phyloP scores from a whole-genome alignment of 495 filamentous ascomycete genomes.

The Xylaria longipes region DNA sequence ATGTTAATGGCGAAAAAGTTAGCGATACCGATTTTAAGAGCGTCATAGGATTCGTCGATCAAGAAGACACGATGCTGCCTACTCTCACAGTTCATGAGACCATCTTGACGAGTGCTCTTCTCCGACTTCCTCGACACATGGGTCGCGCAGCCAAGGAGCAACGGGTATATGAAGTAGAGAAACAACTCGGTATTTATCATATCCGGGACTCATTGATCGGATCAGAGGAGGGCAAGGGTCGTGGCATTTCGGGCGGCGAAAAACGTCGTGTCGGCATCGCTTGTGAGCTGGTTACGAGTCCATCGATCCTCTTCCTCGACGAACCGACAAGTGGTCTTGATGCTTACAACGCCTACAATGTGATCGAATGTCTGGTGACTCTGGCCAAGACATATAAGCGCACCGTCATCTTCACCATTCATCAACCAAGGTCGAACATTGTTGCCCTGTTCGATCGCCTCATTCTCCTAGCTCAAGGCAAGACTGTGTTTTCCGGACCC shows the following conservation, averaged over 20 bases:
- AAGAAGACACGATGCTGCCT: slow-evolving; percentile 97
- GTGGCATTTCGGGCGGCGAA: slow-evolving; percentile 96
- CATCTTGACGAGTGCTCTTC: slow-evolving; percentile 89
- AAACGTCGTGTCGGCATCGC: slow-evolving; percentile 96
- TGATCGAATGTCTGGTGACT: slow-evolving; percentile 94
- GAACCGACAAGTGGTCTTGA: slow-evolving; percentile 96
- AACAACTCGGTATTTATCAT: slow-evolving; percentile 88
- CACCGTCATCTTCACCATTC: slow-evolving; percentile 97
- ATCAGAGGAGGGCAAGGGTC: slow-evolving; percentile 94
- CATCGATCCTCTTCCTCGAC: slow-evolving; percentile 95
- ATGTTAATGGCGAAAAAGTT: slow-evolving; percentile 91
- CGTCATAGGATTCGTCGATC: slow-evolving; percentile 95
- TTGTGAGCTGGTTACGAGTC: slow-evolving; percentile 96
- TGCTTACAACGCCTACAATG: slow-evolving; percentile 96
- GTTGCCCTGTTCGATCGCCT: slow-evolving; percentile 97
- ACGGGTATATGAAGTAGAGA: slow-evolving; percentile 89
- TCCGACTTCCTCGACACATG: slow-evolving; percentile 92
- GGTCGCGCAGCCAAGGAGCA: slow-evolving; percentile 82
- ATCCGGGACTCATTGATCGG: slow-evolving; percentile 95
- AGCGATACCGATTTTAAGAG: slow-evolving; percentile 84
- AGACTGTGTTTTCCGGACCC: slow-evolving; percentile 90
- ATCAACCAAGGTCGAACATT: slow-evolving; percentile 99
- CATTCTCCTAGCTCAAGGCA: slow-evolving; percentile 86
- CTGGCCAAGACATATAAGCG: slow-evolving; percentile 94
- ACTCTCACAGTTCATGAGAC: slow-evolving; percentile 98